A percentile compares a stretch with the other conserved stretches of the same genome.
Evolutionary conservation across 2,329 filamentous ascomycete species (phyloP).

Genomic region (Diplodia scrobiculata): DNA sequence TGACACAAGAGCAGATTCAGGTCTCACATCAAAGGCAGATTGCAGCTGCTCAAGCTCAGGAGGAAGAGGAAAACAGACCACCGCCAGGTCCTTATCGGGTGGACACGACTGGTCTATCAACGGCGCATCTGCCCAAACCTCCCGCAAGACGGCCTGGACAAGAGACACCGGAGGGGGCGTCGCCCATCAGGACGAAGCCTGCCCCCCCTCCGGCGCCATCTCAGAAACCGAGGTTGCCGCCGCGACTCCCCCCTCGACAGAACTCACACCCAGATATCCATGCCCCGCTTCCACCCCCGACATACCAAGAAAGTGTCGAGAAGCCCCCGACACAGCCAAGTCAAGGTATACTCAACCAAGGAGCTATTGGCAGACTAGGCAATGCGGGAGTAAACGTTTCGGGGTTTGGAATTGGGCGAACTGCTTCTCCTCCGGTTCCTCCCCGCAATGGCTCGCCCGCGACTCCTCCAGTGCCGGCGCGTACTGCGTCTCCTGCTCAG

Average conservation of each 20-base stretch:
- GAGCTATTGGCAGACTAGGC: constrained; percentile 66
- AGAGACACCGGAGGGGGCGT: constrained; percentile 36
- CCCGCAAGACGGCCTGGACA: constrained; percentile 56
- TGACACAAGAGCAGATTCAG: constrained; percentile 45
- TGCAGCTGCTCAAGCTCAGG: constrained; percentile 41
- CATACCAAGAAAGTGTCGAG: constrained; percentile 50
- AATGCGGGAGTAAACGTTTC: constrained; percentile 77
- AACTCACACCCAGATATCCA: constrained; percentile 55
- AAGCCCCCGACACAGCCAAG: constrained; percentile 38
- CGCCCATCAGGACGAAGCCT: constrained; percentile 52
- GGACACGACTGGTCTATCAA: constrained; percentile 71
- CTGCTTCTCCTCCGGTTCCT: constrained; percentile 40
- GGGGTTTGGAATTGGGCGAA: constrained; percentile 69
- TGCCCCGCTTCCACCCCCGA: constrained; percentile 50
- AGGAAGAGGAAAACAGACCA: constrained; percentile 41
- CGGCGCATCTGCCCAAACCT: constrained; percentile 69
- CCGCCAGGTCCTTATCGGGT: constrained; percentile 67
- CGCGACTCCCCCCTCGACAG: constrained; percentile 70
- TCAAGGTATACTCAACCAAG: constrained; percentile 56
- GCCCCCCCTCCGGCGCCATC: constrained; percentile 42
- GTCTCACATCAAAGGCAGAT: constrained; percentile 42
- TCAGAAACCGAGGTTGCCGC: constrained; percentile 50
- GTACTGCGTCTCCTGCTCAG: constrained; percentile 31
- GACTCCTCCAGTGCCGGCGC: constrained; percentile 36
- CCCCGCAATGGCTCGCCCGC: constrained; percentile 37